Conservation (phyloP, 257 asterid genomes). For the Fraxinus anomala region DNA sequence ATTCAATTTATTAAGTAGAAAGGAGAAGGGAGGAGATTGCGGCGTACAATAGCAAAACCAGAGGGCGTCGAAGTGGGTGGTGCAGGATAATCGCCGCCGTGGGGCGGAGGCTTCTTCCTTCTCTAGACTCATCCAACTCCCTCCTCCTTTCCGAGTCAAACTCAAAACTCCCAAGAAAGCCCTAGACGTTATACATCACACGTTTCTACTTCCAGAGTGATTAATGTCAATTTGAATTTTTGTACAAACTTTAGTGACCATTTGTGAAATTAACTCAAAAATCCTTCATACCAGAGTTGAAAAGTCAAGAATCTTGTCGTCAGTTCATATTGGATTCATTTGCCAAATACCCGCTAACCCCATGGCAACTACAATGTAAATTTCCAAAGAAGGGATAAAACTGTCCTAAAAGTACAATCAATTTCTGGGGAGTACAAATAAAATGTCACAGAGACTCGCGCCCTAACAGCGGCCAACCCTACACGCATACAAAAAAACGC, state of each 20-base stretch:
- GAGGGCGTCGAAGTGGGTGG: conserved; percentile 66
- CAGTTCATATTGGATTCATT: too few species aligned
- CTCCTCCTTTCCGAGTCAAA: conserved; percentile 14
- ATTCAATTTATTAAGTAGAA: not conserved
- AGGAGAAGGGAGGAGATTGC: not conserved
- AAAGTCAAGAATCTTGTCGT: too few species aligned
- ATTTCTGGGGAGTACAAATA: not conserved
- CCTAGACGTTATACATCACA: too few species aligned
- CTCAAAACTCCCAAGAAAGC: too few species aligned
- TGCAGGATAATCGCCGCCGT: conserved; percentile 53
- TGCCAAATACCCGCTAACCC: not conserved
- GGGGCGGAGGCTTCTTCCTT: conserved; percentile 38
- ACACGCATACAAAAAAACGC: conserved; percentile 1
- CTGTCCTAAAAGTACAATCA: not conserved
- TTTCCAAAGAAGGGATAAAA: not conserved
- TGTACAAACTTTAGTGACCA: not conserved
- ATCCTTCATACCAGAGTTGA: too few species aligned
- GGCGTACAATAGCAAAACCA: conserved; percentile 88
- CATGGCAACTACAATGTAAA: too few species aligned
- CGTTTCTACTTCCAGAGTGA: too few species aligned
- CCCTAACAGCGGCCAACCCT: conserved; percentile 13
- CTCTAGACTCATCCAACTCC: conserved; percentile 41
- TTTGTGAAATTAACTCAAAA: too few species aligned
- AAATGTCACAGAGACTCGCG: not conserved
- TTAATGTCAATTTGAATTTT: too few species aligned